Evolutionary conservation across 1,139 yeast species (phyloP), one percentile per base, ranked within the genome.

Genomic region (Taiozyma sp.): DNA sequence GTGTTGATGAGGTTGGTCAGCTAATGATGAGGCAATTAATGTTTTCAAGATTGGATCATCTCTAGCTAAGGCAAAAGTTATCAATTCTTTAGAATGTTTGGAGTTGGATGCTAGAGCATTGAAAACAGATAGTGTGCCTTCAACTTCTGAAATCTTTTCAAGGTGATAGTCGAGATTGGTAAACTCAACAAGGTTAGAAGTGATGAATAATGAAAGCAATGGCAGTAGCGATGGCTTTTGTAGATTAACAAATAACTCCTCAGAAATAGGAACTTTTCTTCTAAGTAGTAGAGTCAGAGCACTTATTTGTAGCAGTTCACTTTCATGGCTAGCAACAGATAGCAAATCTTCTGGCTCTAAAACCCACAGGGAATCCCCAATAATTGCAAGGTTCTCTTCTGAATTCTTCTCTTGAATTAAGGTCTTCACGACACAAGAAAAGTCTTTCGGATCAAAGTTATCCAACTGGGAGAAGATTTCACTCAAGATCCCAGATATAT

Each of bases 391-490:
- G 21, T 55, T 52, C 1, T 16, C 47, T 10, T 51, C 47, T 10
- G 42, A 16, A 8, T 45, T 46, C 4, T 7, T 14, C 8, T 19
- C 19, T 2, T 45, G 6, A 3, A 47, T 6, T 13, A 21, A 32
- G 5, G 43, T 51, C 14, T 41, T 24, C 7, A 53, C 57, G 11
- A 22, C 47, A 4, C 44, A 19, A 1, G 55, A 37, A 14, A 58
- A 52, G 5, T 53, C 56, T 21, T 42, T 16, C 10, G 41, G 43
- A 14, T 60, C 57, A 24, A 60, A 53, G 1, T 54, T 54, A 34
- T 53, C 63, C 21, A 75, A 56, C 52, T 67, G 74, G 13, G 60
- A 61, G 42, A 75, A 71, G 2, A 77, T 61, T 52, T 77, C 80
- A 55, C 68, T 69, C 8, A 76, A 47, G 3, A 75, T 56, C 6